phyloP scores from a whole-genome alignment of 1,284 basidiomycete species.

The Tremellales sp. region DNA sequence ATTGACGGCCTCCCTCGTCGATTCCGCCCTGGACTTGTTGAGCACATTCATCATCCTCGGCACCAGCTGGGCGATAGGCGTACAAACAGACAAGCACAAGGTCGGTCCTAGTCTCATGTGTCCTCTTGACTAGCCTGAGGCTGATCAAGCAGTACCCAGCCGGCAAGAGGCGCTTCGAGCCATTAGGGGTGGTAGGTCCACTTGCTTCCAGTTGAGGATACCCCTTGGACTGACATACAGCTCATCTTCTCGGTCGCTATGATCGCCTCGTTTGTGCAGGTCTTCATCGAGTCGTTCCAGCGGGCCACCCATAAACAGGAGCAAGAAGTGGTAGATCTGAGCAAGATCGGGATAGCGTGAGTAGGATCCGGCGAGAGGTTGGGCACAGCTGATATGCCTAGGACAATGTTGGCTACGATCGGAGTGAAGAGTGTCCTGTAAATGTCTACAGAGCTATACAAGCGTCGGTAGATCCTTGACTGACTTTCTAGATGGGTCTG shows the following conservation, averaged over 20 bases:
- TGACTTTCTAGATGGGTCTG: constrained; percentile 39
- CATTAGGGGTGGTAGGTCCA: constrained; percentile 46
- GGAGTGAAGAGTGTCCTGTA: constrained; percentile 53
- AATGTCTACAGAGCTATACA: too few species aligned
- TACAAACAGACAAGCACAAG: constrained; percentile 36
- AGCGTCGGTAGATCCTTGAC: not conserved
- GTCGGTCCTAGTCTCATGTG: constrained; percentile 17
- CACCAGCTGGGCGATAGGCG: constrained; percentile 44
- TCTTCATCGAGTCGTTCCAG: constrained; percentile 52
- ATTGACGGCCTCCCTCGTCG: constrained; percentile 55
- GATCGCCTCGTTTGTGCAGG: constrained; percentile 53
- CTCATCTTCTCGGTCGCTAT: constrained; percentile 57
- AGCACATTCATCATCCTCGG: constrained; percentile 52
- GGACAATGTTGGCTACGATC: constrained; percentile 55
- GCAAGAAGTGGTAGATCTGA: constrained; percentile 37
- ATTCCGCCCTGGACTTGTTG: constrained; percentile 55
- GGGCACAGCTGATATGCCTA: constrained; percentile 7
- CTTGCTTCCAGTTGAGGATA: not conserved
- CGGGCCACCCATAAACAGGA: constrained; percentile 39
- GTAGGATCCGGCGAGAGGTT: constrained; percentile 1
- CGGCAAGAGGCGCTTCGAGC: constrained; percentile 54
- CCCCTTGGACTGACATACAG: constrained; percentile 14
- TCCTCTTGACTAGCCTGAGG: not conserved
- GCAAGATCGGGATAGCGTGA: constrained; percentile 42
- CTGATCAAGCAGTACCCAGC: constrained; percentile 49